Evolutionary conservation across 345 rosid genomes (phyloP), one percentile per base, ranked within the genome.

Genomic region (Rhizophora apiculata): DNA sequence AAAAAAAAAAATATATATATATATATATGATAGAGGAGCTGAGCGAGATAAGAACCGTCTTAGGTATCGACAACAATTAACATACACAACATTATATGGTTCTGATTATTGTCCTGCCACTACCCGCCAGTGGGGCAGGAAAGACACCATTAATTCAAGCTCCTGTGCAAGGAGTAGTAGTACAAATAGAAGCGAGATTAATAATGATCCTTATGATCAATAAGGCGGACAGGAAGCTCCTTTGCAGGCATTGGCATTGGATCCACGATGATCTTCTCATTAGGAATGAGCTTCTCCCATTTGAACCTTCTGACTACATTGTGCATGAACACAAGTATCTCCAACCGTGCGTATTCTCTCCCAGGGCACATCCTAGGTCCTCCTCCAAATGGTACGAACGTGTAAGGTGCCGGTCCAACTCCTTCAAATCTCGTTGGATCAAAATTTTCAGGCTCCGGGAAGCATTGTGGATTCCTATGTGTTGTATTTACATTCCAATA

Each of bases 361-460:
- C 73, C 67, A 8, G 67, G 73, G 34, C 73, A 70, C 73, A 70
- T 62, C 22, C 73, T 62, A 22, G 73, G 73, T 5, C 73, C 73
- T 52, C 73, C 73, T 61, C 73, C 73, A 34, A 70, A 70, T 62
- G 73, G 73, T 6, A 70, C 73, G 24, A 49, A 70, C 4, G 61
- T 70, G 24, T 70, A 70, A 6, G 73, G 67, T 4, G 67, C 73
- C 18, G 67, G 73, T 1, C 67, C 73, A 1, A 8, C 37, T 62
- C 73, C 73, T 32, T 70, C 67, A 37, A 70, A 70, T 52, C 73
- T 70, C 10, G 61, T 49, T 20, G 73, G 73, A 34, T 61, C 73
- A 26, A 70, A 70, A 4, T 32, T 70, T 62, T 70, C 73, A 16
- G 67, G 73, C 1, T 62, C 26, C 26, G 67, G 21, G 37, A 70